Base-by-base conservation (phyloP, 1,284 basidiomycete species). In the Athelia psychrophila region DNA sequence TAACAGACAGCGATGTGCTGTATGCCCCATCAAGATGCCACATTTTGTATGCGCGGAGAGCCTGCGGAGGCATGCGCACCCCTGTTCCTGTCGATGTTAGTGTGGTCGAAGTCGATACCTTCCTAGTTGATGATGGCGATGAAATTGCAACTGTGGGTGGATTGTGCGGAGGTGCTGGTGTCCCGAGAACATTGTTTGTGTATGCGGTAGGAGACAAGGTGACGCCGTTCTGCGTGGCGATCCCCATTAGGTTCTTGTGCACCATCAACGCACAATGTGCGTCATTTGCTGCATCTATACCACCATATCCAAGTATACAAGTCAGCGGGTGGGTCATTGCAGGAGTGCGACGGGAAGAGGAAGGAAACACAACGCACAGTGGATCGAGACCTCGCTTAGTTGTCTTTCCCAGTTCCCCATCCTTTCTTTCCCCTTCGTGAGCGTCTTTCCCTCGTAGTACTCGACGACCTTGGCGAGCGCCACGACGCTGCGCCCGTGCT, bases 241-340 rank as follows among this genome's bases (percentile, higher is more conserved):
- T 66, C 2, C 62, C 62, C 9, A 71, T 51, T 16, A 85, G 58
- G 36, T 59, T 64, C 13, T 71, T 66, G 57, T 80, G 79, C 18
- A 82, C 75, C 60, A 75, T 69, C 18, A 84, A 57, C 1, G 74
- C 74, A 48, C 74, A 77, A 58, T 85, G 76, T 44, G 75, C 81
- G 56, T 85, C 83, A 55, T 84, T 84, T 0, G 83, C 81, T 1
- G 83, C 81, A 55, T 84, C 82, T 84, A 46, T 5, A 22, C 10
- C 42, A 44, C 42, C 42, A 20, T 44, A 15, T 16, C 15, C 12
- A 44, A 12, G 12, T 10, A 44, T 53, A n/a, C n/a, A n/a, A n/a
- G n/a, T n/a, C n/a, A n/a, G n/a, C n/a, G n/a, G n/a, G n/a, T n/a
- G n/a, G n/a, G n/a, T n/a, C n/a, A n/a, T n/a, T n/a, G n/a, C n/a